Percentiles rank a stretch among this genome's conserved stretches.
Conservation (phyloP, 768 basidiomycete genomes). For the Gymnopilus junonius region DNA sequence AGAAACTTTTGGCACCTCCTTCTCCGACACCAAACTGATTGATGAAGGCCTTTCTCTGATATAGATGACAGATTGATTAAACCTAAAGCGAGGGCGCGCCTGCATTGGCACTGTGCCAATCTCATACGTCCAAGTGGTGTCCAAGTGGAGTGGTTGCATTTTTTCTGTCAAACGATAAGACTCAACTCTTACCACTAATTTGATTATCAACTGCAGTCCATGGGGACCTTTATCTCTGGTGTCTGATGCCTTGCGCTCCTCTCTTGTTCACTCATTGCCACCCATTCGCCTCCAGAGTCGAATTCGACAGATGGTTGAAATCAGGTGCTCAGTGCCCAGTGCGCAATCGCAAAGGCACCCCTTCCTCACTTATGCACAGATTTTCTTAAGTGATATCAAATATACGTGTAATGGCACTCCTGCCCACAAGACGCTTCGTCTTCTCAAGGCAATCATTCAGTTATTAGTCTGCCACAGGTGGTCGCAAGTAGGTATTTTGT, state of each 20-base stretch:
- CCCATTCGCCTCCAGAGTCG: not conserved
- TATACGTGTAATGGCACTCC: too few species aligned
- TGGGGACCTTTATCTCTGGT: slow-evolving; percentile 63
- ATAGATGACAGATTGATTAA: slow-evolving; percentile 25
- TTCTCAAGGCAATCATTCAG: not conserved
- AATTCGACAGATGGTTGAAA: not conserved
- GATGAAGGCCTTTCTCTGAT: slow-evolving; percentile 50
- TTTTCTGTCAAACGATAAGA: slow-evolving; percentile 44
- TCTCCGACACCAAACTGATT: not conserved
- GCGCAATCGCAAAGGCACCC: not conserved
- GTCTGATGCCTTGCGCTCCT: slow-evolving; percentile 35
- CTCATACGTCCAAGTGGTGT: slow-evolving; percentile 18
- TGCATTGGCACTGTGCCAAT: not conserved
- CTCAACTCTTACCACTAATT: slow-evolving; percentile 50
- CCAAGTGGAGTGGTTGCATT: slow-evolving; percentile 52
- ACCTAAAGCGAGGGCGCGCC: not conserved
- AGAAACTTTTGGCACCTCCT: not conserved
- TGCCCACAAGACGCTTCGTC: not conserved
- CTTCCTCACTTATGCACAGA: not conserved
- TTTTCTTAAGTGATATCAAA: not conserved
- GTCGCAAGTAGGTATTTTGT: not conserved
- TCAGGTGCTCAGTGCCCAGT: not conserved
- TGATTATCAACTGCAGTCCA: slow-evolving; percentile 68
- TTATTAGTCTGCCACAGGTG: not conserved
- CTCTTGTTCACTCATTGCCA: not conserved